Base-by-base conservation (phyloP, 75 land plant species). In the Pinus taeda region DNA sequence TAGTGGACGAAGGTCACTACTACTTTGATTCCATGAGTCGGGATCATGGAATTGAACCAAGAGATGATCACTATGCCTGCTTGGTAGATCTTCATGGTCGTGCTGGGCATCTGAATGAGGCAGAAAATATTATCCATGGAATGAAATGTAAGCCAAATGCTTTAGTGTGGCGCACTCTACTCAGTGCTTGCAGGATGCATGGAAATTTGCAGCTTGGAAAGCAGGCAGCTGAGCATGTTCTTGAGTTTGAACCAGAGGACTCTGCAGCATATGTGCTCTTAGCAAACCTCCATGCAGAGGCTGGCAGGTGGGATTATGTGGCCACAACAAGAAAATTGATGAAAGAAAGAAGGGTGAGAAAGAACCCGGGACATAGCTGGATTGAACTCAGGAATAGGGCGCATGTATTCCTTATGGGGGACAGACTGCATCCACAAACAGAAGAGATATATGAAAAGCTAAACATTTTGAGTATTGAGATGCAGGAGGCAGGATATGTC, bases 71-170 rank as follows among this genome's bases (percentile, higher is more conserved):
- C 66, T 91, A 79, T 73, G 79, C 87, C 8, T 87, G 88, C 78
- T 60, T 89, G 56, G 79, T 91, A 59, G 92, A 91, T 76, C 87
- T 89, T 81, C 84, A 87, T 62, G 91, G 93, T 55, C 89, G 93
- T 37, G 88, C 86, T 57, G 90, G 93, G n/a, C 76, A 78, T 14
- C 57, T 88, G 15, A 57, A 80, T 45, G 88, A 88, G 62, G 93
- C 86, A 42, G 70, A 56, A n/a, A 78, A 84, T 12, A 74, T 89
- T 53, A 83, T 91, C 3, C 2, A 36, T 18, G 81, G 80, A 6
- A 87, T 91, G 92, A 89, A 92, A 13, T 74, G 79, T 17, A 11
- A 20, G 20, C 87, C 91, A 65, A 82, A 85, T 82, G 79, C 88
- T n/a, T 60, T 87, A 8, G 78, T 87, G 57, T 89, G 92, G 93